Conservation (phyloP, 208 protist species). For the Crithidia mellificae region DNA sequence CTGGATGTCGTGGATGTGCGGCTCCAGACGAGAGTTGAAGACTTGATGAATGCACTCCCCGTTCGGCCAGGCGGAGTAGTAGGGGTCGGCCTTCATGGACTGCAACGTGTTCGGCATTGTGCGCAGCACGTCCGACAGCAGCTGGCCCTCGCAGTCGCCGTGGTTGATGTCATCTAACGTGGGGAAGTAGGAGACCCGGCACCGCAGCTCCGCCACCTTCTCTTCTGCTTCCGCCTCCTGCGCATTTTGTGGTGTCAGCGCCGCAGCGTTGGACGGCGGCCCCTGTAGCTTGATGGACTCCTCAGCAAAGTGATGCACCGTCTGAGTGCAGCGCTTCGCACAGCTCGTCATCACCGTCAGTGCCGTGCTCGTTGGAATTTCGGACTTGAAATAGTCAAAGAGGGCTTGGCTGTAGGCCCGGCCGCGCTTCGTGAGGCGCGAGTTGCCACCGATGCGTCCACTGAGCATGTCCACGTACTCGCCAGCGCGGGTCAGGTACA, state of each 20-base stretch:
- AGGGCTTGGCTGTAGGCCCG: constrained; percentile 72
- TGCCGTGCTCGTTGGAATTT: constrained; percentile 33
- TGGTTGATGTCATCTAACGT: constrained; percentile 88
- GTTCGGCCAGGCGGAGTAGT: constrained; percentile 88
- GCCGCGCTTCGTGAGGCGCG: constrained; percentile 71
- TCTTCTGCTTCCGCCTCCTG: not conserved
- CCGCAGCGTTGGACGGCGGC: not conserved
- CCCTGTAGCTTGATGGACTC: constrained; percentile 40
- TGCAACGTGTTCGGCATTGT: constrained; percentile 83
- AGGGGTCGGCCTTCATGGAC: constrained; percentile 80
- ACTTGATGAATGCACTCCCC: constrained; percentile 90
- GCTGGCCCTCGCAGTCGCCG: constrained; percentile 85
- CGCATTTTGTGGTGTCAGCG: not conserved
- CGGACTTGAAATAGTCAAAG: constrained; percentile 66
- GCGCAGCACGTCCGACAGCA: constrained; percentile 63
- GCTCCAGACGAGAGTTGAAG: constrained; percentile 85
- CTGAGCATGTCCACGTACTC: constrained; percentile 84
- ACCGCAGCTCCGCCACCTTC: constrained; percentile 39
- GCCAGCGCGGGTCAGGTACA: constrained; percentile 84
- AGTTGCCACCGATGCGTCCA: constrained; percentile 84
- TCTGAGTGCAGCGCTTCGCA: constrained; percentile 79
- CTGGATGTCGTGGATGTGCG: constrained; percentile 91
- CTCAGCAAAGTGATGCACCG: constrained; percentile 75
- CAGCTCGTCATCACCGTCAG: constrained; percentile 88
- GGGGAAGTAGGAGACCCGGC: constrained; percentile 83